phyloP scores from a whole-genome alignment of 2,329 filamentous ascomycete species.

The Thermothelomyces thermophilus region DNA sequence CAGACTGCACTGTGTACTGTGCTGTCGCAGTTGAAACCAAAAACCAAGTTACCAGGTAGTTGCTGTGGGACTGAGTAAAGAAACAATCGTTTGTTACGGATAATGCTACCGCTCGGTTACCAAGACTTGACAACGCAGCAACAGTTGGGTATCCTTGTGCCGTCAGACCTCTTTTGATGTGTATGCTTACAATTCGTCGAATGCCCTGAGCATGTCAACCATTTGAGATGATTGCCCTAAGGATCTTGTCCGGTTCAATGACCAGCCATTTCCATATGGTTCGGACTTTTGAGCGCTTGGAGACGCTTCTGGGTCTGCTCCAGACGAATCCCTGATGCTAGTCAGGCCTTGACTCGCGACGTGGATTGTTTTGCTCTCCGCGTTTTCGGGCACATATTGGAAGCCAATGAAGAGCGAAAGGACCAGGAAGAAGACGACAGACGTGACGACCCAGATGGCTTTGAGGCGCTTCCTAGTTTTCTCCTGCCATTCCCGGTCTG shows the following conservation, averaged over 20 bases:
- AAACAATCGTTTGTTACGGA: no score
- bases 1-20: no score
- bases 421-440: constrained; percentile 41
- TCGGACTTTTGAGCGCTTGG: not conserved
- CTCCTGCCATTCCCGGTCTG: constrained; percentile 62
- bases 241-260: constrained; percentile 5
- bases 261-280: not conserved
- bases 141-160: not conserved
- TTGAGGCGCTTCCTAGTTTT: constrained; percentile 57
- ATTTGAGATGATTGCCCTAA: constrained; percentile 1
- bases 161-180: not conserved
- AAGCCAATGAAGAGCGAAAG: constrained; percentile 37
- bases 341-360: constrained; percentile 16
- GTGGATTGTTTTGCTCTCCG: constrained; percentile 8
- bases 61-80: no score
- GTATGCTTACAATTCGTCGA: constrained; percentile 40
- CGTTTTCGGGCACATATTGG: constrained; percentile 27
- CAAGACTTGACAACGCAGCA: not conserved
- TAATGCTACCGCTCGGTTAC: not conserved
- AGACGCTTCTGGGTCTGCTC: not conserved
- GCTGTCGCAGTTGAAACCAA: no score
- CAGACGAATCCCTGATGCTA: constrained; percentile 9
- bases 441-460: constrained; percentile 56
- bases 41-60: no score
- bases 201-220: constrained; percentile 34